phyloP scores from a whole-genome alignment of 176 grass and related monocot species.

The Paspalum notatum region DNA sequence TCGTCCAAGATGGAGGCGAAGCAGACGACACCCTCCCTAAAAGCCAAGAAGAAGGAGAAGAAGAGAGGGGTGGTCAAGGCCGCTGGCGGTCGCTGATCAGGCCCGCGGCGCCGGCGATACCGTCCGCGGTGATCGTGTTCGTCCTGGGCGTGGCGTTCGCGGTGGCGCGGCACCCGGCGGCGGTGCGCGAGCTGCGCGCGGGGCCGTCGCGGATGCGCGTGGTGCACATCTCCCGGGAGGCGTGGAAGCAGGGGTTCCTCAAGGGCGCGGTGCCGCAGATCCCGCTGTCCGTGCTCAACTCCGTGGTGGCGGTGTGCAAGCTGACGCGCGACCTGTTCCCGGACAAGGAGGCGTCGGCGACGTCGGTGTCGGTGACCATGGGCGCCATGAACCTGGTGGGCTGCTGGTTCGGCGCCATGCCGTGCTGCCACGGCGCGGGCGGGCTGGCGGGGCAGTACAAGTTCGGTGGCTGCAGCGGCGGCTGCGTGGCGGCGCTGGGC shows the following conservation, averaged over 20 bases:
- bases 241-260: constrained; percentile 78
- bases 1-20: background rate
- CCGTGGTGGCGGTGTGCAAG: constrained; percentile 89
- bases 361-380: constrained; percentile 83
- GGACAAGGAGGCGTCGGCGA: constrained; percentile 49
- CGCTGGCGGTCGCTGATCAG: background rate
- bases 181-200: constrained; percentile 53
- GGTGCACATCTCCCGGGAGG: constrained; percentile 61
- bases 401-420: constrained; percentile 96
- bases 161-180: constrained; percentile 60
- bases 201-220: constrained; percentile 64
- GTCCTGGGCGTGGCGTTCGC: constrained; percentile 71
- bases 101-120: constrained; percentile 32
- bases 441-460: constrained; percentile 86
- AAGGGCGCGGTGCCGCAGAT: constrained; percentile 84
- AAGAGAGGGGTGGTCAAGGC: background rate
- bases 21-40: background rate
- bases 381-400: constrained; percentile 89
- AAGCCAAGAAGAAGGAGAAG: background rate
- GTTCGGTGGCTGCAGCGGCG: constrained; percentile 75
- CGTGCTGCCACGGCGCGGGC: constrained; percentile 87
- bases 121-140: constrained; percentile 82
- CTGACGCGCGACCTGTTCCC: constrained; percentile 80
- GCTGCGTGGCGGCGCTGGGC: constrained; percentile 74
- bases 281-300: constrained; percentile 87